A percentile compares a stretch with the other conserved stretches of the same genome.
Conservation (phyloP, 2,329 filamentous ascomycete genomes). For the Beauveria scarabaeidicola region DNA sequence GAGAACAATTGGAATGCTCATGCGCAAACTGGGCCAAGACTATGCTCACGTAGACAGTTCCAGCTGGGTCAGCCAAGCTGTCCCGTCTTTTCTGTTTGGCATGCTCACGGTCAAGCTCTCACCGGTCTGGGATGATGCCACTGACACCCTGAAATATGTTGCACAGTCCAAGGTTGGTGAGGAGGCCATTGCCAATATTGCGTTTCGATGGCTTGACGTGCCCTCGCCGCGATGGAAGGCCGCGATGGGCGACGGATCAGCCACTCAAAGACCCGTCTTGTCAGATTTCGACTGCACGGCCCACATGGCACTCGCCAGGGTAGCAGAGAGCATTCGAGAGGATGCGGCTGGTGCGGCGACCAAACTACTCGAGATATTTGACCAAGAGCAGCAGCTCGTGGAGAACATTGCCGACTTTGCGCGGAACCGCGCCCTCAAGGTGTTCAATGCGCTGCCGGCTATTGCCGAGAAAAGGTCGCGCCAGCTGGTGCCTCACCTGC, state of each 20-base stretch:
- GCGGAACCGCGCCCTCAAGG: slow-evolving; percentile 69
- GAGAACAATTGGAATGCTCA: slow-evolving; percentile 72
- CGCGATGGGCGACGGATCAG: slow-evolving; percentile 26
- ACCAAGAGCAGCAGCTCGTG: slow-evolving; percentile 50
- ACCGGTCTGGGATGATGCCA: slow-evolving; percentile 80
- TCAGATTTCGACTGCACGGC: slow-evolving; percentile 85
- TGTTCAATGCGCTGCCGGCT: slow-evolving; percentile 63
- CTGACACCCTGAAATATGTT: slow-evolving; percentile 66
- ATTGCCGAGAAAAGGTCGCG: slow-evolving; percentile 83
- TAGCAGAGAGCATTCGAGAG: slow-evolving; percentile 43
- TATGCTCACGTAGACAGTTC: slow-evolving; percentile 53
- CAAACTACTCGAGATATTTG: slow-evolving; percentile 55
- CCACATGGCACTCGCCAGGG: slow-evolving; percentile 48
- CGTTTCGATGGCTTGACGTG: slow-evolving; percentile 67
- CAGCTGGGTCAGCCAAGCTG: slow-evolving; percentile 59
- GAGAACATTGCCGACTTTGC: slow-evolving; percentile 46
- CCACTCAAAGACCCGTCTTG: slow-evolving; percentile 31
- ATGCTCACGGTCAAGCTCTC: slow-evolving; percentile 78
- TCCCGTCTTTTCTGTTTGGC: slow-evolving; percentile 81
- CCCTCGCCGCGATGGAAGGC: slow-evolving; percentile 48
- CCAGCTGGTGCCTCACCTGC: slow-evolving; percentile 73
- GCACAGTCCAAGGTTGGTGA: slow-evolving; percentile 64
- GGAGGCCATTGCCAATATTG: slow-evolving; percentile 59
- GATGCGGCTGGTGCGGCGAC: slow-evolving; percentile 45
- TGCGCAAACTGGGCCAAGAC: slow-evolving; percentile 62